Conservation (phyloP, 768 basidiomycete species). For the Gymnopilus junonius region DNA sequence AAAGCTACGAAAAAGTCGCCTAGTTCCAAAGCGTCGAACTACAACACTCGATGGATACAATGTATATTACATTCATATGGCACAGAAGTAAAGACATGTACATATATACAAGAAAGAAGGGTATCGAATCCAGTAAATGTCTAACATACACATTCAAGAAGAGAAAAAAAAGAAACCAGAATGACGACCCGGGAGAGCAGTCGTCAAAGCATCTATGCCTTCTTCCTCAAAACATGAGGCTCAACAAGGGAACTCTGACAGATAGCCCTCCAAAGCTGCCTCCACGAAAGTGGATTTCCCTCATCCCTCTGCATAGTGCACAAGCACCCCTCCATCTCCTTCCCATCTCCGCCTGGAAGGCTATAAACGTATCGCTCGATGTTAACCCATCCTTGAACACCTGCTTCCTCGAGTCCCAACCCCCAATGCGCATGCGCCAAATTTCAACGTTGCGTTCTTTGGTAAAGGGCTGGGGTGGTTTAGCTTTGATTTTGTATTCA, state of each 20-base stretch:
- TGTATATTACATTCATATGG: neutral
- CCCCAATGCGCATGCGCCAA: conserved; percentile 65
- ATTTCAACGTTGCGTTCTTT: conserved; percentile 22
- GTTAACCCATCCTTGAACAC: conserved; percentile 73
- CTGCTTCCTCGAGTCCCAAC: conserved; percentile 65
- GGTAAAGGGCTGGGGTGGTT: neutral
- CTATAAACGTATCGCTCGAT: conserved; percentile 61
- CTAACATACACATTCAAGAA: neutral
- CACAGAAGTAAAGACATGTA: neutral
- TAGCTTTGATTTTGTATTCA: conserved; percentile 43
- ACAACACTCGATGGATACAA: too few species aligned
- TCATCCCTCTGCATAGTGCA: conserved; percentile 72
- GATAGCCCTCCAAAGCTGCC: conserved; percentile 72
- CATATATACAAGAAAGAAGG: neutral
- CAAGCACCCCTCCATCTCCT: conserved; percentile 59
- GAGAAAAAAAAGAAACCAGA: neutral
- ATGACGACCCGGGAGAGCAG: neutral
- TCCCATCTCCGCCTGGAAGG: neutral
- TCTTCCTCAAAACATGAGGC: conserved; percentile 58
- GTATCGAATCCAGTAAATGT: neutral
- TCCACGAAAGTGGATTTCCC: conserved; percentile 83
- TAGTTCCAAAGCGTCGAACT: too few species aligned
- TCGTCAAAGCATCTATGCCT: neutral
- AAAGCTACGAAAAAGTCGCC: conserved; percentile 1
- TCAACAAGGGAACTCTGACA: conserved; percentile 55